Base-by-base conservation (phyloP, 306 rosid species). In the Leucaena leucocephala region DNA sequence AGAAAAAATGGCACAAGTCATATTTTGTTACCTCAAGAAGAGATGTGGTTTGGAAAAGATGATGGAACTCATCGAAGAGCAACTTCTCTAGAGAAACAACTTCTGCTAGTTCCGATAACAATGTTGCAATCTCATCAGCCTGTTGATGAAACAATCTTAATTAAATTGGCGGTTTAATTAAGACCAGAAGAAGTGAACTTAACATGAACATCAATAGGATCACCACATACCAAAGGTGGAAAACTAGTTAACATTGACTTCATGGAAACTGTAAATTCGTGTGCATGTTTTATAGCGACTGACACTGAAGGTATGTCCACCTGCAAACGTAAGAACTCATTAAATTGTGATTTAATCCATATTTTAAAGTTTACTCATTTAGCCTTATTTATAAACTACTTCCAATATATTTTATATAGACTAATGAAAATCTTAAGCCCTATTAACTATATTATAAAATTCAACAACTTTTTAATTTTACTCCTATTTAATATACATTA, bases 61-160 rank as follows among this genome's bases (percentile, higher is more conserved):
- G 92, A 71, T 82, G 27, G 45, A 85, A 76, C 82, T 91, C 95
- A 58, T 91, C 83, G 15, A 87, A 72, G 78, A 90, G 84, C 86
- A 91, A 67, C 66, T 77, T 93, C 48, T 93, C 97, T 73, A 88
- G 91, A 0, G 84, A 82, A 33, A 90, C 91, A 27, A 87, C 85
- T 76, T 78, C 71, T 33, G 97, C 93, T 79, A 93, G 80, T 71
- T 88, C 81, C 12, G 97, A 90, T 1, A 93, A 71, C 54, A 86
- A 59, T 3, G 67, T 35, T 57, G 82, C 85, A 64, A 65, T 85
- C 75, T 86, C 75, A 65, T 65, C 82, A 17, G 88, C 90, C 98
- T 91, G 91, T 33, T 75, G 11, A 61, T 55, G 14, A 76, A 70
- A 4, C 33, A 74, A 33, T 43, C 40, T 72, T 36, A 76, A 45